phyloP scores from a whole-genome alignment of 2,329 filamentous ascomycete species.

The Aspergillus puulaauensis region DNA sequence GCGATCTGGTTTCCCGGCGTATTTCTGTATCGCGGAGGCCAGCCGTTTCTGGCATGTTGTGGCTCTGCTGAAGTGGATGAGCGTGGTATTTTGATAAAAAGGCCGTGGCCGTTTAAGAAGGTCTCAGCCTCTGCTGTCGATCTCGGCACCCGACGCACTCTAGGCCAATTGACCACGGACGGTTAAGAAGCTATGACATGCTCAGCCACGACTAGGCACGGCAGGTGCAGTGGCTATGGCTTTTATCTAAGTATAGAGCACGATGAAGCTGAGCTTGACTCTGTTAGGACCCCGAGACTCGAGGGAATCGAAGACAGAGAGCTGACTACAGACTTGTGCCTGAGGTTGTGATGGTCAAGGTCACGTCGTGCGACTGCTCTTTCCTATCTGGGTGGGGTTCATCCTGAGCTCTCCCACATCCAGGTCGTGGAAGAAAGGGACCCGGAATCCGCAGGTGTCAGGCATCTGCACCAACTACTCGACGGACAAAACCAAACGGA shows the following conservation, averaged over 20 bases:
- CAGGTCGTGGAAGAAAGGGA: not conserved
- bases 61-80: not conserved
- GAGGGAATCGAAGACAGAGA: not conserved
- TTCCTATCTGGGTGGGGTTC: not conserved
- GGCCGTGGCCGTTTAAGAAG: not conserved
- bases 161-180: not conserved
- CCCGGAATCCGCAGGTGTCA: not conserved
- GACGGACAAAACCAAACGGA: not conserved
- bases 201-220: constrained; percentile 1
- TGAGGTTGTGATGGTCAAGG: not conserved
- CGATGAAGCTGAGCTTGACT: not conserved
- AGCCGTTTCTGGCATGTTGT: not conserved
- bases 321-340: not conserved
- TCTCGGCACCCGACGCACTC: not conserved
- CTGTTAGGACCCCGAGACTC: not conserved
- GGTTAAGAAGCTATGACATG: not conserved
- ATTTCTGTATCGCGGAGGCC: not conserved
- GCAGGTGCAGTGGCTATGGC: not conserved
- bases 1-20: not conserved
- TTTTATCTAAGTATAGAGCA: constrained; percentile 4
- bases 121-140: not conserved
- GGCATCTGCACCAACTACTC: too few relatives aligned
- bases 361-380: not conserved
- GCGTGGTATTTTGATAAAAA: constrained; percentile 1
- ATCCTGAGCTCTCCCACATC: not conserved